Evolutionary conservation across 192 early-diverging fungal species (phyloP).

Genomic region (Linnemannia exigua): DNA sequence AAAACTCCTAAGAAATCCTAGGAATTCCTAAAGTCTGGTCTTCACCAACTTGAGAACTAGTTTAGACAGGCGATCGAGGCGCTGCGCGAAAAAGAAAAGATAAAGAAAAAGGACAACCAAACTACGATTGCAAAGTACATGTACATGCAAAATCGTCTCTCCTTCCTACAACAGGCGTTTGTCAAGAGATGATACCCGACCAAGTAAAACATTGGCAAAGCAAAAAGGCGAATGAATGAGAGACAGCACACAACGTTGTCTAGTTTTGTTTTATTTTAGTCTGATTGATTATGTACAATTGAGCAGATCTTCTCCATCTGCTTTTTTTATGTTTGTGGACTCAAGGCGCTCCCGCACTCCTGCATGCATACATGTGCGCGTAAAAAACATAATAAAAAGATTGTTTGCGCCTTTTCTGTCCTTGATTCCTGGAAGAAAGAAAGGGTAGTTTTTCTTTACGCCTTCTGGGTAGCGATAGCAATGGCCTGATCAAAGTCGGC

Average conservation of each 20-base stretch:
- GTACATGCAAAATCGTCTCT: too few relatives aligned
- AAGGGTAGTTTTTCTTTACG: conserved; percentile 3
- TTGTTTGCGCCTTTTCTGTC: background rate
- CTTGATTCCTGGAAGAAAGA: background rate
- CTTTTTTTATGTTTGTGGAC: background rate
- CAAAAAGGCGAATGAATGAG: background rate
- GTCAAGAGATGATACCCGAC: too few relatives aligned
- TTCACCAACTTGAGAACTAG: too few relatives aligned
- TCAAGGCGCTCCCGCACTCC: too few relatives aligned
- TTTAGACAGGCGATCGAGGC: too few relatives aligned
- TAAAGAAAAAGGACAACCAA: too few relatives aligned
- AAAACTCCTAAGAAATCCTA: too few relatives aligned
- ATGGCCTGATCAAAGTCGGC: conserved; percentile 74
- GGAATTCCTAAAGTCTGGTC: too few relatives aligned
- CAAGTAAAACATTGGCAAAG: background rate
- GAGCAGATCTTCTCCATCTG: background rate
- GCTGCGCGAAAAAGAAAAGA: too few relatives aligned
- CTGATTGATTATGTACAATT: conserved; percentile 8
- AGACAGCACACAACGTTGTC: background rate
- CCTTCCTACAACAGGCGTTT: too few relatives aligned
- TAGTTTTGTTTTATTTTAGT: background rate
- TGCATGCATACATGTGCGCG: background rate
- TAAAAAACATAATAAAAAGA: background rate
- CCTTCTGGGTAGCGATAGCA: conserved; percentile 8
- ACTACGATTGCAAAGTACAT: too few relatives aligned